Conservation (phyloP, 768 basidiomycete species). For the Mycena latifolia region DNA sequence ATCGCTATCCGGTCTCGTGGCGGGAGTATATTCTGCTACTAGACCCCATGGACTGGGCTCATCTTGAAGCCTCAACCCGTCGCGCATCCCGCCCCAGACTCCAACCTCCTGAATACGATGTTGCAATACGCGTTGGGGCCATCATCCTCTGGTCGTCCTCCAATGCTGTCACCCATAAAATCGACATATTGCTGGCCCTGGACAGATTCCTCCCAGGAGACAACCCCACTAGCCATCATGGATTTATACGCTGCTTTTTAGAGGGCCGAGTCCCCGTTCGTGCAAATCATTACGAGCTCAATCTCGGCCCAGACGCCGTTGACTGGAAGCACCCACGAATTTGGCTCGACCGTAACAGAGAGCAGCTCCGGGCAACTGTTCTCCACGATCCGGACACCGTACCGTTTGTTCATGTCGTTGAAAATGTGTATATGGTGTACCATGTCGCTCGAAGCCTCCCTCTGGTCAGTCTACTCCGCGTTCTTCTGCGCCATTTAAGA, state of each 20-base stretch:
- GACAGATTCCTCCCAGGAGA: constrained; percentile 13
- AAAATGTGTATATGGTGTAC: constrained; percentile 29
- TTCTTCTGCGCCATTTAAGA: no score
- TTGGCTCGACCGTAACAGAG: constrained; percentile 23
- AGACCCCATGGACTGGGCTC: constrained; percentile 13
- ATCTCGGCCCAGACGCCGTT: constrained; percentile 25
- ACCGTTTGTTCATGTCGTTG: constrained; percentile 16
- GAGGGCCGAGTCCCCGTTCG: constrained; percentile 7
- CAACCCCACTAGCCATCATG: not conserved
- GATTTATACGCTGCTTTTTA: constrained; percentile 24
- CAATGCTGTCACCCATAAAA: not conserved
- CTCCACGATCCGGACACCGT: constrained; percentile 14
- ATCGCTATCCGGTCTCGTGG: constrained; percentile 29
- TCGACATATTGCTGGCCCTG: not conserved
- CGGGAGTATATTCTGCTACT: constrained; percentile 12
- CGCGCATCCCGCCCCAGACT: constrained; percentile 6
- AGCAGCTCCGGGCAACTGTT: constrained; percentile 11
- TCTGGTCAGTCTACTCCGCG: constrained; percentile 13
- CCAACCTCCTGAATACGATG: constrained; percentile 12
- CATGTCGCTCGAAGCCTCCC: constrained; percentile 13
- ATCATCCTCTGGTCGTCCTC: constrained; percentile 24
- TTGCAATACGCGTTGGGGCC: constrained; percentile 22
- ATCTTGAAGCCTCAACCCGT: constrained; percentile 18
- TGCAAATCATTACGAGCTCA: constrained; percentile 18
- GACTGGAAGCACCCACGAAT: constrained; percentile 28